Conservation (phyloP, 2,329 filamentous ascomycete species). For the Alternaria panax region DNA sequence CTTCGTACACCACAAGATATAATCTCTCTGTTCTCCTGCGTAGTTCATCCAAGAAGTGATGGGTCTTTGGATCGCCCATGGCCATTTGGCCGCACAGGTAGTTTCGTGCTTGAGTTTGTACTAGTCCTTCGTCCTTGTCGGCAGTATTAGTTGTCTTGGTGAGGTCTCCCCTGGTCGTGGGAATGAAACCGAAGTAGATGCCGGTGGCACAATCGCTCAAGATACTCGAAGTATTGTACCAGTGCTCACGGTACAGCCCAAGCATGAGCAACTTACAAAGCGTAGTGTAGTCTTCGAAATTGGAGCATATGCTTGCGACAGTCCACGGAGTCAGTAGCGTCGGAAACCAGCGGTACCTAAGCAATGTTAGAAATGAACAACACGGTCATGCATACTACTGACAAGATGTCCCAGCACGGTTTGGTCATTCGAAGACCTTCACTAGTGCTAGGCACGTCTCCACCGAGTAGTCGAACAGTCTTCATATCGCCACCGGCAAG, state of each 20-base stretch:
- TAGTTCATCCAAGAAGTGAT: conserved; percentile 31
- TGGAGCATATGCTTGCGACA: conserved; percentile 38
- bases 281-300: conserved; percentile 40
- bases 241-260: conserved; percentile 35
- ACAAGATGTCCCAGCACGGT: conserved; percentile 43
- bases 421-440: conserved; percentile 37
- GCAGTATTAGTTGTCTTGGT: neutral
- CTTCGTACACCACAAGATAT: conserved; percentile 39
- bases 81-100: conserved; percentile 44
- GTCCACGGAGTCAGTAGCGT: conserved; percentile 35
- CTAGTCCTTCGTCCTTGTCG: conserved; percentile 10
- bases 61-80: conserved; percentile 30
- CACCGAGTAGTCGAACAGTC: conserved; percentile 33
- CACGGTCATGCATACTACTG: neutral
- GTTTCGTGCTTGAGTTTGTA: conserved; percentile 33
- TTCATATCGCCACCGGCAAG: conserved; percentile 37
- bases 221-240: conserved; percentile 31
- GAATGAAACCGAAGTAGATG: conserved; percentile 38
- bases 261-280: conserved; percentile 41
- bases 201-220: conserved; percentile 32
- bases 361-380: neutral
- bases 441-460: conserved; percentile 33
- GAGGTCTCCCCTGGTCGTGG: conserved; percentile 32
- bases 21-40: conserved; percentile 28
- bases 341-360: conserved; percentile 39